Percentiles rank a stretch among this genome's conserved stretches.
Conservation (phyloP, 257 asterid genomes). For the Nicotiana tomentosiformis region DNA sequence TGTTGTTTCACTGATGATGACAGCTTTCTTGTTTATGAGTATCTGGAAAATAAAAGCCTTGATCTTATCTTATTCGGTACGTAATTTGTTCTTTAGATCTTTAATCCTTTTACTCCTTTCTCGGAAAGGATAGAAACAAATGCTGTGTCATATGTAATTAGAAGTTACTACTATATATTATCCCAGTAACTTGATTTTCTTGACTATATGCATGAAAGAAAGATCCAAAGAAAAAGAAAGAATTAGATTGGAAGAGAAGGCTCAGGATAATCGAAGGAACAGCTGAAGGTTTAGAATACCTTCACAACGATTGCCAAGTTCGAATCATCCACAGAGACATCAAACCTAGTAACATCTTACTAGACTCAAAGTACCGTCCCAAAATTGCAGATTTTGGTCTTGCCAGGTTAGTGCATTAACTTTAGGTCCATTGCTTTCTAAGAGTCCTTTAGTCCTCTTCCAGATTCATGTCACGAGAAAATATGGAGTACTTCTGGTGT, state of each 20-base stretch:
- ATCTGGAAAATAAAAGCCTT: slow-evolving; percentile 13
- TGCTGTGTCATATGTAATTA: background rate
- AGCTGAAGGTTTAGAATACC: slow-evolving; percentile 19
- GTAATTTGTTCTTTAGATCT: background rate
- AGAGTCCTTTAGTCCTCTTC: background rate
- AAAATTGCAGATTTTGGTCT: slow-evolving; percentile 25
- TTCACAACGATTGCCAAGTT: slow-evolving; percentile 11
- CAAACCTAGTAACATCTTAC: slow-evolving; percentile 16
- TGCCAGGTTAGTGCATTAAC: slow-evolving; percentile 6
- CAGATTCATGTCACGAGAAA: background rate
- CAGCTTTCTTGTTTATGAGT: slow-evolving; percentile 13
- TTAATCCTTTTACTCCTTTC: background rate
- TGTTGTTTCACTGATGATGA: slow-evolving; percentile 11
- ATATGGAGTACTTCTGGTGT: background rate
- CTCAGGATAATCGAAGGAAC: slow-evolving; percentile 2
- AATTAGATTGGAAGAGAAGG: slow-evolving; percentile 15
- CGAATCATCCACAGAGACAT: slow-evolving; percentile 20
- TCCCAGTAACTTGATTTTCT: background rate
- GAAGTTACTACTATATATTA: background rate
- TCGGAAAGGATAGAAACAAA: background rate
- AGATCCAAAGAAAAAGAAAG: slow-evolving; percentile 11
- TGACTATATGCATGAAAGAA: background rate
- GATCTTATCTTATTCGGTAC: slow-evolving; percentile 13
- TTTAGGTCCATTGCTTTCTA: background rate
- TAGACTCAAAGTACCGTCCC: slow-evolving; percentile 10